Percentiles rank a stretch among this genome's conserved stretches.
These are phyloP conservation scores for Golubevia sp. DNA, from an alignment of 1,284 basidiomycete species.

Conservation along the genomic window DNA sequence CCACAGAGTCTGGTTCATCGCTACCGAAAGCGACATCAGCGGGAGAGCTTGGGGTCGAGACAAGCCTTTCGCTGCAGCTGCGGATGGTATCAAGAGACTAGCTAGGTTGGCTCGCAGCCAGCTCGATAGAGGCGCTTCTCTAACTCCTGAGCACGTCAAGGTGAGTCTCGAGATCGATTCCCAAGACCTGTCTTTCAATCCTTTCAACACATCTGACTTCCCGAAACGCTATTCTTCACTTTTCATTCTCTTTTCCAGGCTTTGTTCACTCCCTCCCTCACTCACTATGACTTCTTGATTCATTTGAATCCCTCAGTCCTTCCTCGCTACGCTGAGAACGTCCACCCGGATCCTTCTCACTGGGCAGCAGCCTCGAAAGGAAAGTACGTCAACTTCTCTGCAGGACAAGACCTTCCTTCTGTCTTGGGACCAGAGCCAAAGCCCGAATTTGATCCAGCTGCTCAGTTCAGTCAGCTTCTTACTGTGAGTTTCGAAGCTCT, in stretches of 20 bases:
- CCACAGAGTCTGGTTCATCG: conserved; percentile 76
- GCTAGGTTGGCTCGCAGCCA: conserved; percentile 27
- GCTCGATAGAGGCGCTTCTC: conserved; percentile 36
- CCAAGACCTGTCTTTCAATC: conserved; percentile 1
- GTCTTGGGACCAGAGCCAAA: conserved; percentile 41
- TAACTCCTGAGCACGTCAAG: conserved; percentile 2
- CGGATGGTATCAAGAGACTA: conserved; percentile 40
- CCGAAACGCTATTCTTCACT: not conserved
- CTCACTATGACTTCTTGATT: conserved; percentile 85
- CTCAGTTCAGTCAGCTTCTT: conserved; percentile 73
- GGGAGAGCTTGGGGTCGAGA: conserved; percentile 74
- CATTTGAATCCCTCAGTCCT: conserved; percentile 72
- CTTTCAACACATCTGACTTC: not conserved
- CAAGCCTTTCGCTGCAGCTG: conserved; percentile 32
- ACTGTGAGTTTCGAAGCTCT: conserved; percentile 65
- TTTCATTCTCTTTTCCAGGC: conserved; percentile 64
- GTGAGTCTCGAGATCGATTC: not conserved
- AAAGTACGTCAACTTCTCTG: conserved; percentile 66
- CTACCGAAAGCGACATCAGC: conserved; percentile 76
- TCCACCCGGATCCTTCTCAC: conserved; percentile 65
- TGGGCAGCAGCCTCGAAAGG: conserved; percentile 62
- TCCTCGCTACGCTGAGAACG: conserved; percentile 71
- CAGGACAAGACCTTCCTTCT: conserved; percentile 45
- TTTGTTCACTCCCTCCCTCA: conserved; percentile 80
- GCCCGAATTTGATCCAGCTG: conserved; percentile 81